Evolutionary conservation across 2,329 filamentous ascomycete species (phyloP).

Genomic region (Chrysosphaeria jannelii): DNA sequence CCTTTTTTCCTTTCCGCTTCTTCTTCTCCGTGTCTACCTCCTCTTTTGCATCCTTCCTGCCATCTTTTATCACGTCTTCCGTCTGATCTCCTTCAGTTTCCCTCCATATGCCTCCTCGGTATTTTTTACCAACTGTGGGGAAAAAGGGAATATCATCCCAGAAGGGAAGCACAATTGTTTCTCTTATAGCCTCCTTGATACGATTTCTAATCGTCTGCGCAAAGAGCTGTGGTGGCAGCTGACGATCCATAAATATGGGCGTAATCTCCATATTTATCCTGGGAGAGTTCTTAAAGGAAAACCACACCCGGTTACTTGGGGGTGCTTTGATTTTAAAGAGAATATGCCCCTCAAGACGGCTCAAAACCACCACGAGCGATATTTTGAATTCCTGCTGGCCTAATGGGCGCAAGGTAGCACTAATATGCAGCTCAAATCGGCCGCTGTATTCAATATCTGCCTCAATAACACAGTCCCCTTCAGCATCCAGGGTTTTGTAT

Average conservation of each 20-base stretch:
- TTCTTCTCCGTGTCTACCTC: too few relatives aligned
- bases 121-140: constrained; percentile 44
- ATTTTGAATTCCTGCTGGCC: constrained; percentile 87
- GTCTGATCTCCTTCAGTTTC: constrained; percentile 12
- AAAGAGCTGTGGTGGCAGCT: constrained; percentile 85
- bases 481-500: constrained; percentile 66
- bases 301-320: constrained; percentile 87
- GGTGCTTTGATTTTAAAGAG: constrained; percentile 76
- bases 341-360: constrained; percentile 59
- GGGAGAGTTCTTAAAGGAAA: constrained; percentile 79
- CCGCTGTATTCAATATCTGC: constrained; percentile 71
- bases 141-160: constrained; percentile 93
- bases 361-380: constrained; percentile 58
- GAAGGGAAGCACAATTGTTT: constrained; percentile 72
- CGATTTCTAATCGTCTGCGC: constrained; percentile 79
- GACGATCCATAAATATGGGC: constrained; percentile 77
- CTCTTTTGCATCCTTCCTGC: constrained; percentile 5
- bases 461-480: constrained; percentile 69
- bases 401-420: constrained; percentile 64
- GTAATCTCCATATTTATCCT: constrained; percentile 87
- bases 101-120: constrained; percentile 61
- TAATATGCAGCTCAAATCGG: constrained; percentile 67
- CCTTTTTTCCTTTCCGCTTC: too few relatives aligned
- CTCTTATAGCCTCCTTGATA: constrained; percentile 77
- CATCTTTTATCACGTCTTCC: background rate